These are phyloP conservation scores for Haplosporangium gracile DNA, from an alignment of 192 early-diverging fungal genomes.

Conservation along the genomic window DNA sequence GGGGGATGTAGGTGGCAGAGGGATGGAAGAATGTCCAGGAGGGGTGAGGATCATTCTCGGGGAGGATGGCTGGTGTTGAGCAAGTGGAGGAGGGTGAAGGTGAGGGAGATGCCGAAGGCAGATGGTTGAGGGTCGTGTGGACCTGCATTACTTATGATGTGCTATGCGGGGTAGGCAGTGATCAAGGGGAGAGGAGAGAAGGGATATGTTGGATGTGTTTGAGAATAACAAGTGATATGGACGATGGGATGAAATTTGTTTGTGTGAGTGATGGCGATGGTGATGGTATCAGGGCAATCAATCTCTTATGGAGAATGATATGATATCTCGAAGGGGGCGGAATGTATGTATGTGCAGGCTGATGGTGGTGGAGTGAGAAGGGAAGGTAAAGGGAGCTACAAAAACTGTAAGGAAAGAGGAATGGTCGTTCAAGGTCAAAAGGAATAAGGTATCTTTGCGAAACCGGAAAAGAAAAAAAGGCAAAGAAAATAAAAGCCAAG, in stretches of 20 bases:
- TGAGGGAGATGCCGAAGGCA: conserved; percentile 4
- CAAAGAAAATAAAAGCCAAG: not conserved
- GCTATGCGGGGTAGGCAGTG: not conserved
- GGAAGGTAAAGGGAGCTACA: not conserved
- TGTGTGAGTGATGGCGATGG: too few relatives aligned
- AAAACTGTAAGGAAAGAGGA: not conserved
- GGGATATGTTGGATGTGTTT: not conserved
- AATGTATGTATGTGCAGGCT: not conserved
- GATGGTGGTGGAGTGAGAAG: not conserved
- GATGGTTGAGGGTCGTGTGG: not conserved
- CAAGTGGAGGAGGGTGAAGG: not conserved
- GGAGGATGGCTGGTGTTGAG: conserved; percentile 11
- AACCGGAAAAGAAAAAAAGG: not conserved
- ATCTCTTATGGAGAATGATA: not conserved
- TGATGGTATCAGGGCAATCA: not conserved
- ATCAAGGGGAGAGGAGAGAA: not conserved
- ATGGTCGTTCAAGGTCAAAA: not conserved
- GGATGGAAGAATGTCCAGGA: conserved; percentile 54
- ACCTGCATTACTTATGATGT: not conserved
- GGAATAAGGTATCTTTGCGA: not conserved
- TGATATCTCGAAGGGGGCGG: not conserved
- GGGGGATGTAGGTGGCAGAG: conserved; percentile 45
- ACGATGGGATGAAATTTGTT: not conserved
- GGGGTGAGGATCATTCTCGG: conserved; percentile 44
- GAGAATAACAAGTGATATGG: too few relatives aligned